Base-by-base conservation (phyloP, 2,329 filamentous ascomycete species). In the Fusarium ramigenum region DNA sequence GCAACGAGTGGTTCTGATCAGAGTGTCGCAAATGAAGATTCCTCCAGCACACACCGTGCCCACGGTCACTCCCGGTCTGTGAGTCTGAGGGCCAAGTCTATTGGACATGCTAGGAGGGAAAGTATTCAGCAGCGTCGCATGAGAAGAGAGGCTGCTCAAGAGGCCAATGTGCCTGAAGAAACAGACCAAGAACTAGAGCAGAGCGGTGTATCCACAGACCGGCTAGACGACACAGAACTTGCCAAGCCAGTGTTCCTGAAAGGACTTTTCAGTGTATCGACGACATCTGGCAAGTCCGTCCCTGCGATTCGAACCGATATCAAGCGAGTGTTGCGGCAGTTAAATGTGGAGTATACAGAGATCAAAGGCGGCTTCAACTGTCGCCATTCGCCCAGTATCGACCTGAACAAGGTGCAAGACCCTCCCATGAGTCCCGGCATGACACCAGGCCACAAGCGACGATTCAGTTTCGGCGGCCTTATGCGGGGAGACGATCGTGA, bases 221-320 rank as follows among this genome's bases (percentile, higher is more conserved):
- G 88, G 30, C 81, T 92, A 15, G 88, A 90, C 69, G 91, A 89
- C 75, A 91, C 93, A 9, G 94, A 97, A 75, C 89, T 96, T 69
- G 92, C 96, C 60, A 98, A 97, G 81, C 96, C 96, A 0, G 96
- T 98, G 7, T 98, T 93, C 81, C 89, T 99, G 64, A 99, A 98
- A 83, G 96, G 96, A 9, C 87, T 99, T 23, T 98, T 99, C 84
- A 98, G 96, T 78, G 96, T 98, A 60, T 97, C 94, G 8, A 99
- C 96, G 1, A 99, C 96, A 11, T 98, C 95, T 65, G 96, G 92
- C 79, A 97, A 97, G 80, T 94, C 96, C 2, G 89, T 98, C 16
- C 86, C 91, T 2, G 91, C 94, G 66, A 99, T 99, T 71, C 91
- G 96, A 43, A 86, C 91, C 11, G 96, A 99, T 79, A 93, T 99